phyloP scores from a whole-genome alignment of 106 monocot species.

The Dendrobium nobile region DNA sequence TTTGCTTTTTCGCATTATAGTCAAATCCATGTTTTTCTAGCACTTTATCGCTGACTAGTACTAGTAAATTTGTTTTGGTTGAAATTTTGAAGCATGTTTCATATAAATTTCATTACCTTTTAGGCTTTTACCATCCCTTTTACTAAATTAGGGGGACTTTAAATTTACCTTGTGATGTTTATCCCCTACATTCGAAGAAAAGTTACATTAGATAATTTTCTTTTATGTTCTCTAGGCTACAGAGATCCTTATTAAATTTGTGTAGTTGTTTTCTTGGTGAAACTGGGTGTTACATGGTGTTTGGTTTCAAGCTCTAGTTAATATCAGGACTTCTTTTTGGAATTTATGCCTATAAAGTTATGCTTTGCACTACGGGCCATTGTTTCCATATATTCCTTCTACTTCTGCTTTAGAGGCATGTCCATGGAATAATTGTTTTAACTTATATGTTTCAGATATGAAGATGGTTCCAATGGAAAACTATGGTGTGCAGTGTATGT shows the following conservation, averaged over 20 bases:
- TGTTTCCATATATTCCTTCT: neutral
- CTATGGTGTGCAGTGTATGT: slow-evolving; percentile 91
- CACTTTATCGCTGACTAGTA: too few species aligned
- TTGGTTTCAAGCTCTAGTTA: neutral
- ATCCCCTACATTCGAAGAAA: neutral
- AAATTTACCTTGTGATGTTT: neutral
- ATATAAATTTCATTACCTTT: too few species aligned
- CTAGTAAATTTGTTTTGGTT: too few species aligned
- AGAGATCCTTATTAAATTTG: neutral
- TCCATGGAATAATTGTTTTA: neutral
- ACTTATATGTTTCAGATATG: slow-evolving; percentile 37
- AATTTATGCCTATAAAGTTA: neutral
- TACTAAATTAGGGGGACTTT: neutral
- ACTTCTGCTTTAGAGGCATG: neutral
- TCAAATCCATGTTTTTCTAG: too few species aligned
- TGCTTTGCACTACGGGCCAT: neutral
- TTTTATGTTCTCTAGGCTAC: neutral
- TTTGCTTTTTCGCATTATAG: too few species aligned
- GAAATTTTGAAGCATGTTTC: too few species aligned
- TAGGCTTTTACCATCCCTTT: too few species aligned
- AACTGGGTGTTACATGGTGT: neutral
- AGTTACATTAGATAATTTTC: neutral
- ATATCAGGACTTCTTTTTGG: neutral
- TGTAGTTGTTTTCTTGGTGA: neutral
- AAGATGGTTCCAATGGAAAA: slow-evolving; percentile 98